phyloP scores from a whole-genome alignment of 2,329 filamentous ascomycete species.

The Xylaria sp. region DNA sequence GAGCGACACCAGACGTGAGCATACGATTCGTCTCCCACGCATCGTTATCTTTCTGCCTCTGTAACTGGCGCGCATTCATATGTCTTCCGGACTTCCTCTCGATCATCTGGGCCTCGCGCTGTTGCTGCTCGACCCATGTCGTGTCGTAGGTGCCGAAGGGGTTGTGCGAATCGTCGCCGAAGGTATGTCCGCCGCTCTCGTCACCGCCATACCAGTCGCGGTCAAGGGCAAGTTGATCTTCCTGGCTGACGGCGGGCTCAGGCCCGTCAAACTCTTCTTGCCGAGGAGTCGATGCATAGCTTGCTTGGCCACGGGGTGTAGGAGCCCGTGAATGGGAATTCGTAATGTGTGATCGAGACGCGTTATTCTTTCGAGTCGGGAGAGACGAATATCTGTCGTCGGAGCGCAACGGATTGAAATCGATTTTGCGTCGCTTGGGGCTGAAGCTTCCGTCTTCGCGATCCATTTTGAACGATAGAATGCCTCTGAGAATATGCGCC shows the following conservation, averaged over 20 bases:
- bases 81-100: constrained; percentile 73
- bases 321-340: constrained; percentile 25
- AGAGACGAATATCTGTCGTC: constrained; percentile 54
- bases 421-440: constrained; percentile 62
- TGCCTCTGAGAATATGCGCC: not conserved
- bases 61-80: constrained; percentile 67
- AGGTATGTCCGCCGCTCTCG: constrained; percentile 72
- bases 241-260: constrained; percentile 56
- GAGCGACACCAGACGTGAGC: constrained; percentile 92
- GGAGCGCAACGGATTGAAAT: constrained; percentile 48
- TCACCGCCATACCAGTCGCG: constrained; percentile 91
- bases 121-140: constrained; percentile 64
- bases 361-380: constrained; percentile 39
- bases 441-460: constrained; percentile 36
- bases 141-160: constrained; percentile 75
- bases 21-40: constrained; percentile 99
- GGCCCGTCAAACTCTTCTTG: constrained; percentile 57
- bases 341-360: constrained; percentile 36
- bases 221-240: constrained; percentile 72
- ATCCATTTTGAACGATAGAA: constrained; percentile 24
- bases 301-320: constrained; percentile 30
- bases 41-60: constrained; percentile 91
- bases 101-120: constrained; percentile 64
- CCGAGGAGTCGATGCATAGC: constrained; percentile 38
- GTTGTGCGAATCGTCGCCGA: constrained; percentile 90